Evolutionary conservation across 1,139 yeast species (phyloP).

Genomic region (Suhomyces choctaworum): DNA sequence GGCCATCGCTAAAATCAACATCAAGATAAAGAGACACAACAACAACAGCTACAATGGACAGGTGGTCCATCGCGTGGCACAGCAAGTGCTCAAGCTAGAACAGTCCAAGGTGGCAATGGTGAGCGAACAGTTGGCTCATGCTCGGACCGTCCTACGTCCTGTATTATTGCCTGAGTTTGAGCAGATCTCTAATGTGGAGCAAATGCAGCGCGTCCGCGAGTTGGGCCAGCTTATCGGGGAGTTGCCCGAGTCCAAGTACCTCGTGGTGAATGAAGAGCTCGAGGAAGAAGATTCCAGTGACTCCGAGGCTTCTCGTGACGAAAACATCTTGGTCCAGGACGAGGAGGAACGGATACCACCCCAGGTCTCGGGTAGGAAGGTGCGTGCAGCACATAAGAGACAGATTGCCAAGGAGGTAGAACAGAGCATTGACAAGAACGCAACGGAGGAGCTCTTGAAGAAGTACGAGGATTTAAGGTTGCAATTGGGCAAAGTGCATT

Average conservation of each 20-base stretch:
- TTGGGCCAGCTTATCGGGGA: constrained; percentile 29
- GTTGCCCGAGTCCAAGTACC: constrained; percentile 37
- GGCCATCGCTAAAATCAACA: constrained; percentile 30
- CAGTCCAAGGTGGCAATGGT: constrained; percentile 29
- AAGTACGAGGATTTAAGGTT: constrained; percentile 28
- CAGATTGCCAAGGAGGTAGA: constrained; percentile 3
- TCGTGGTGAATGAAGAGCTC: constrained; percentile 17
- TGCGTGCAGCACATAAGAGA: neutral
- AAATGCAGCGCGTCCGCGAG: constrained; percentile 17
- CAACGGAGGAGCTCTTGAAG: constrained; percentile 16
- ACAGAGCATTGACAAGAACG: neutral
- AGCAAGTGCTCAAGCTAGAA: constrained; percentile 39
- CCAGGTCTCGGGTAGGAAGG: neutral
- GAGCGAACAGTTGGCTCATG: constrained; percentile 27
- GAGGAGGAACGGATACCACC: constrained; percentile 6
- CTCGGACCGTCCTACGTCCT: constrained; percentile 29
- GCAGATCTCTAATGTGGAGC: constrained; percentile 15
- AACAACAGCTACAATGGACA: constrained; percentile 30
- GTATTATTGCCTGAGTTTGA: constrained; percentile 29
- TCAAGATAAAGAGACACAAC: constrained; percentile 31
- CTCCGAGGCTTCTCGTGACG: constrained; percentile 2
- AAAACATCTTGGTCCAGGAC: constrained; percentile 8
- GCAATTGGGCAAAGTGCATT: constrained; percentile 20
- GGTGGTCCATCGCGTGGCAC: constrained; percentile 37
- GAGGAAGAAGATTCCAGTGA: constrained; percentile 7